Percentiles rank a stretch among this genome's conserved stretches.
Conservation (phyloP, 1,139 yeast genomes). For the Wickerhamiella infanticola region DNA sequence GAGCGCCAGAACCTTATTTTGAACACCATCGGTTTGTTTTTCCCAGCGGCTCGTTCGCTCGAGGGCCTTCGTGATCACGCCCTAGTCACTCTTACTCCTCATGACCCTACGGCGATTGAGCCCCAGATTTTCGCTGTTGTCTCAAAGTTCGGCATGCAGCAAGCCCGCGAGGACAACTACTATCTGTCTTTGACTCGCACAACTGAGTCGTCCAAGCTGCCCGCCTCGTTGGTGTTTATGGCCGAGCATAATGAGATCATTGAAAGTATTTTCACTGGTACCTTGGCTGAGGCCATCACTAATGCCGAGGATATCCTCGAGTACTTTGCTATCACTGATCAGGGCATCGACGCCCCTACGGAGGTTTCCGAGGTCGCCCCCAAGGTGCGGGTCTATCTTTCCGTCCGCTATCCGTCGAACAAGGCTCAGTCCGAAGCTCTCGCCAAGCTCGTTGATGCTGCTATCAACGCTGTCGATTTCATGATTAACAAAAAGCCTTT, state of each 20-base stretch:
- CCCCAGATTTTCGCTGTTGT: constrained; percentile 74
- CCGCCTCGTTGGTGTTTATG: constrained; percentile 59
- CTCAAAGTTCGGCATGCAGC: constrained; percentile 70
- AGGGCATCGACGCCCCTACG: constrained; percentile 51
- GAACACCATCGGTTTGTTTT: constrained; percentile 29
- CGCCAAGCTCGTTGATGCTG: constrained; percentile 34
- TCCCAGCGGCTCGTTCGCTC: constrained; percentile 14
- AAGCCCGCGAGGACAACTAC: constrained; percentile 59
- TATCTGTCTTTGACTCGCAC: constrained; percentile 76
- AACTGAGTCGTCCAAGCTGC: constrained; percentile 54
- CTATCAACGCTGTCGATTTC: constrained; percentile 39
- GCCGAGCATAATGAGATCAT: constrained; percentile 73
- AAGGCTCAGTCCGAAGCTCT: constrained; percentile 34
- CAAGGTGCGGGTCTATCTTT: constrained; percentile 38
- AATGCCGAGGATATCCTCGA: constrained; percentile 41
- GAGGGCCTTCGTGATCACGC: constrained; percentile 34
- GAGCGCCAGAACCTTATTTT: constrained; percentile 72
- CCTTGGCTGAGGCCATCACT: constrained; percentile 33
- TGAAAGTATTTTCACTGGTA: constrained; percentile 42
- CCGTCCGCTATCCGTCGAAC: constrained; percentile 35
- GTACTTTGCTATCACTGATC: constrained; percentile 69
- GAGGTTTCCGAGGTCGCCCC: constrained; percentile 36
- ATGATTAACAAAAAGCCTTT: constrained; percentile 31
- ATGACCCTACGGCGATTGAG: constrained; percentile 33
- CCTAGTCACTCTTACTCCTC: constrained; percentile 47